These are phyloP conservation scores for Strombidium stylifer DNA, from an alignment of 73 alveolate species.

Conservation along the genomic window DNA sequence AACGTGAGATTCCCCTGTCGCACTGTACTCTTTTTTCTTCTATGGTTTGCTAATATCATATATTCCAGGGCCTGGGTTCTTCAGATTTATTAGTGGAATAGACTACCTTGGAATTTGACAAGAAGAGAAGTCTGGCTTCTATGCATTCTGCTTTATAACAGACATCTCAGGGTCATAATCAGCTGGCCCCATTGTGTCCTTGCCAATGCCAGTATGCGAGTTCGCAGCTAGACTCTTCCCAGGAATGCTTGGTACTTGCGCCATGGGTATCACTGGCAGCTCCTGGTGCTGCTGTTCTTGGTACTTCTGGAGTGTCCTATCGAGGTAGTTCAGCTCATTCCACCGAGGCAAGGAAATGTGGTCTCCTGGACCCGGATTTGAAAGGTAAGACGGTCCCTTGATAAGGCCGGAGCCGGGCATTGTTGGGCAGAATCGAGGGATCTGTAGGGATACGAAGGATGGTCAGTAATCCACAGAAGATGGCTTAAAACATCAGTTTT, in stretches of 20 bases:
- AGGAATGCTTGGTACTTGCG: constrained; percentile 59
- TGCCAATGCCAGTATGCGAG: constrained; percentile 48
- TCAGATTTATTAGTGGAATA: constrained; percentile 23
- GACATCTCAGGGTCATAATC: constrained; percentile 38
- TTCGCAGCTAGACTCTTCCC: constrained; percentile 34
- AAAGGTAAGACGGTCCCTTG: constrained; percentile 31
- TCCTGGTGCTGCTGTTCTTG: constrained; percentile 32
- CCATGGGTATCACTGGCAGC: constrained; percentile 28
- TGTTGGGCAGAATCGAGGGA: constrained; percentile 58
- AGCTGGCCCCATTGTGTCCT: constrained; percentile 67
- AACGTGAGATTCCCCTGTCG: constrained; percentile 6
- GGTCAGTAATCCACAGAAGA: no score
- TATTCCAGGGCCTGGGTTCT: constrained; percentile 62
- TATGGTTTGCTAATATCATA: constrained; percentile 24
- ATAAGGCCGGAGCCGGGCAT: constrained; percentile 61
- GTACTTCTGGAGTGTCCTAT: constrained; percentile 21
- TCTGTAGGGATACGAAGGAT: no score
- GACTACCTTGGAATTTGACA: constrained; percentile 29
- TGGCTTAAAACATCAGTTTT: no score
- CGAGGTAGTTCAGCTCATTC: constrained; percentile 20
- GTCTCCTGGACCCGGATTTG: constrained; percentile 67
- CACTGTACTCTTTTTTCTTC: neutral
- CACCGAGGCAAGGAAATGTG: constrained; percentile 12
- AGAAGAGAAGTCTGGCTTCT: constrained; percentile 32
- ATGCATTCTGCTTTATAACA: constrained; percentile 4